Base-by-base conservation (phyloP, 352 stramenopile species). In the Globisporangium uncinulatum region DNA sequence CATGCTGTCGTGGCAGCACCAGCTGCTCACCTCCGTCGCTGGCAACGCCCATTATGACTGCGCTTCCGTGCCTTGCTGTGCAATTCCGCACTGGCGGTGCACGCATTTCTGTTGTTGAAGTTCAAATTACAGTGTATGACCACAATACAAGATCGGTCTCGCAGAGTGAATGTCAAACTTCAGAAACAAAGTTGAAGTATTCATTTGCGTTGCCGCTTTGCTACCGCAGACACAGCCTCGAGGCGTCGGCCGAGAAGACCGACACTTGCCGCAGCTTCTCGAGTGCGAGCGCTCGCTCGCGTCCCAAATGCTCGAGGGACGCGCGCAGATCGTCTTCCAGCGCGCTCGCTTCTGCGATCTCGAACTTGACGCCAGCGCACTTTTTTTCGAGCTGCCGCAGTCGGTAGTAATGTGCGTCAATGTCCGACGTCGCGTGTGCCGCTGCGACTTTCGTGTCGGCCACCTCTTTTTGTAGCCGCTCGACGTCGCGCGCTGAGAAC, bases 271-370 rank as follows among this genome's bases (percentile, higher is more conserved):
- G 66, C 43, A 89, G 48, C 37, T 84, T 73, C n/a, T 74, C 70
- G 44, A 80, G 65, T 11, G 74, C 81, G 43, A 62, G 70, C 37
- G 67, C 59, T 17, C 74, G 67, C 56, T 83, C 76, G 36, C 54
- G 62, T 39, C 62, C 67, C 20, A 87, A 44, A 32, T 89, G 79
- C 49, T 73, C 70, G 17, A 89, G 61, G 47, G 71, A 82, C 6
- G 70, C 73, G 48, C 74, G 68, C 34, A 90, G 55, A 47, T 87
- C 78, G 65, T 88, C 79, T 53, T 90, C 79, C 24, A 86, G 66
- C 29, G 75, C 66, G 41, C 73, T 77, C 34, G 76, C 69, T 57
- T 86, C 75, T 0, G 76, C 77, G 45, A 89, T 75, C 50, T 84
- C 73, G 43, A 89, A 67, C 66, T 89, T 89, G 58, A 86, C 50